Evolutionary conservation across 257 asterid genomes (phyloP).

Genomic region (Nicotiana paniculata): DNA sequence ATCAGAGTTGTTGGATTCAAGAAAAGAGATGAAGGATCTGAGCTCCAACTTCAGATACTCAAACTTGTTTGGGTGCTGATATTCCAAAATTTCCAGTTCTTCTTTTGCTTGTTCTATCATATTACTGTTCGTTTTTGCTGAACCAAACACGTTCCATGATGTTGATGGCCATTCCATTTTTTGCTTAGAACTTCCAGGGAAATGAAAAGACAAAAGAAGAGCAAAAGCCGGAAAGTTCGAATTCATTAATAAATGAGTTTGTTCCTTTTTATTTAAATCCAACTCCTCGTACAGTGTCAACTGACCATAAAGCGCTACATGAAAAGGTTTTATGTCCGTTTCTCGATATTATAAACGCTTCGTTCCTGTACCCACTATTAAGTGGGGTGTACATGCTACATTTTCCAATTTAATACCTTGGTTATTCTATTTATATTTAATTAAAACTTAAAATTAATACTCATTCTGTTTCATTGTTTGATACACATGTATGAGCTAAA

Average conservation of each 20-base stretch:
- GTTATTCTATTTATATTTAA: neutral
- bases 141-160: neutral
- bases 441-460: too few species aligned
- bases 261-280: neutral
- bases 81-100: constrained; percentile 52
- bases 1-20: constrained; percentile 22
- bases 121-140: neutral
- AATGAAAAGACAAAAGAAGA: neutral
- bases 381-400: neutral
- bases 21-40: constrained; percentile 36
- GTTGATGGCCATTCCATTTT: constrained; percentile 5
- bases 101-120: constrained; percentile 49
- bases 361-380: neutral
- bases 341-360: neutral
- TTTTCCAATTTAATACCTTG: neutral
- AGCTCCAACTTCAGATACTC: constrained; percentile 44
- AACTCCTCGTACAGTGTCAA: neutral
- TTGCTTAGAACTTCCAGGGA: neutral
- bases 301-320: neutral
- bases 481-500: too few species aligned
- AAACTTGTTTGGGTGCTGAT: constrained; percentile 40
- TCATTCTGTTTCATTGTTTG: too few species aligned
- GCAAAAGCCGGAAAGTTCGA: neutral
- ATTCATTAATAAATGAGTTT: neutral
- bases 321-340: neutral